Percentiles rank a stretch among this genome's conserved stretches.
phyloP scores from a whole-genome alignment of 495 filamentous ascomycete genomes.

The Daldinia grandis region DNA sequence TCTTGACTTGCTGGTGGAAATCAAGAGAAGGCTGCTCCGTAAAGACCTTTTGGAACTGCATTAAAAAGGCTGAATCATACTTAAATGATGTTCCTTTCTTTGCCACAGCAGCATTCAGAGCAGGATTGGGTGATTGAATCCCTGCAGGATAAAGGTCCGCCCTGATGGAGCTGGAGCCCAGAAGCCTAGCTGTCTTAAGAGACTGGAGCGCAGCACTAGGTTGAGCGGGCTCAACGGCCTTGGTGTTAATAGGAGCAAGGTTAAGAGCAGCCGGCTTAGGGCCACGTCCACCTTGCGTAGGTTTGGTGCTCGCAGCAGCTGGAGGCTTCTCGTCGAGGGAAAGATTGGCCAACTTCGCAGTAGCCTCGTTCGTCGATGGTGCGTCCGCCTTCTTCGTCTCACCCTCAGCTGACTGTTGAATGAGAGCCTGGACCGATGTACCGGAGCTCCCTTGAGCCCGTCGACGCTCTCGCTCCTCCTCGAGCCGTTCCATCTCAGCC shows the following conservation, averaged over 20 bases:
- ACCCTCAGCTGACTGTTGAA: constrained; percentile 41
- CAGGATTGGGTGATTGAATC: constrained; percentile 87
- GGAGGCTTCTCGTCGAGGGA: constrained; percentile 58
- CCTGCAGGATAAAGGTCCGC: constrained; percentile 80
- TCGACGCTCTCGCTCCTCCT: constrained; percentile 63
- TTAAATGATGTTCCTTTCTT: constrained; percentile 82
- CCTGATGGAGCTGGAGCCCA: constrained; percentile 61
- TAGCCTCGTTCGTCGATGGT: constrained; percentile 48
- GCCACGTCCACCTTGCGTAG: constrained; percentile 62
- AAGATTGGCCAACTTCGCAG: constrained; percentile 55
- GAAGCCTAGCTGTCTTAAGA: constrained; percentile 84
- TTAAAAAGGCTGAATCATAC: constrained; percentile 93
- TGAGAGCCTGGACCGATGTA: constrained; percentile 48
- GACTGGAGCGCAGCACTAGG: constrained; percentile 92
- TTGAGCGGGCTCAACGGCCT: constrained; percentile 84
- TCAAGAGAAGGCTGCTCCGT: constrained; percentile 93
- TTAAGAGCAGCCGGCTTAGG: constrained; percentile 83
- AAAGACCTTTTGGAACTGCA: constrained; percentile 96
- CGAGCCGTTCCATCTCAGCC: constrained; percentile 63
- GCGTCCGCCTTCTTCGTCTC: constrained; percentile 42
- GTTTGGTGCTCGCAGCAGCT: constrained; percentile 62
- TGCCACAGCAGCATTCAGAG: constrained; percentile 78
- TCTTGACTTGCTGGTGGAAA: constrained; percentile 87
- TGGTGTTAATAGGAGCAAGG: constrained; percentile 75
- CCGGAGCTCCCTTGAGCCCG: constrained; percentile 47